Evolutionary conservation across 768 basidiomycete species (phyloP), one percentile per base, ranked within the genome.

Genomic region (Termitomyces sp.): DNA sequence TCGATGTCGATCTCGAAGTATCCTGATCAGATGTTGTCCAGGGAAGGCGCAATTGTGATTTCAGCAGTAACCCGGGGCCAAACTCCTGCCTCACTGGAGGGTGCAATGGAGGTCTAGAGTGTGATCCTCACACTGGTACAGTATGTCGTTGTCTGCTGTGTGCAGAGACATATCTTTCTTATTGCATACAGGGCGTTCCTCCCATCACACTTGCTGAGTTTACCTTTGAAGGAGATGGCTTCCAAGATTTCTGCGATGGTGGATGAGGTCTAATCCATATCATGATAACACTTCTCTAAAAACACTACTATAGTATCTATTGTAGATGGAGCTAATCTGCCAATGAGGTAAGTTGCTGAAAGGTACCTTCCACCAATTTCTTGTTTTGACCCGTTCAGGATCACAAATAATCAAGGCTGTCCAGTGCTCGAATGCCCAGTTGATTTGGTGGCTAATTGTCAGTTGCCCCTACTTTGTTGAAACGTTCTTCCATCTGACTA

Each of bases 161-260:
- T 24, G 2, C 3, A 39, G n/a, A 24, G 3, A 7, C 13, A 20
- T 22, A 35, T 36, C 12, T 22, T 20, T 38, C 7, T 36, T 1
- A 52, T 15, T 52, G 3, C 20, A 22, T 4, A 3, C 11, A 79
- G 78, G 85, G 85, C 53, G 80, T 86, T 16, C 87, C 88, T 35
- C 89, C 89, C 48, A 88, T 83, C 11, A 80, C 83, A 6, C 74
- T 90, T 40, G 89, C 89, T 0, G 87, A 90, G 66, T 89, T 82
- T 75, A 89, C 85, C 18, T 71, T 90, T 12, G 64, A 75, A 64
- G 78, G 68, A 2, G 67, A 70, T 48, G 77, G 74, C 13, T 76
- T 73, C 54, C 33, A 51, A 1, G 89, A 90, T 63, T 86, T 75
- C 62, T 90, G 87, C 56, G 87, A 88, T 70, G 82, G 86, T 86